A percentile compares a stretch with the other conserved stretches of the same genome.
Conservation (phyloP, 164 flowering plant genomes). For the Nelumbo lutea region DNA sequence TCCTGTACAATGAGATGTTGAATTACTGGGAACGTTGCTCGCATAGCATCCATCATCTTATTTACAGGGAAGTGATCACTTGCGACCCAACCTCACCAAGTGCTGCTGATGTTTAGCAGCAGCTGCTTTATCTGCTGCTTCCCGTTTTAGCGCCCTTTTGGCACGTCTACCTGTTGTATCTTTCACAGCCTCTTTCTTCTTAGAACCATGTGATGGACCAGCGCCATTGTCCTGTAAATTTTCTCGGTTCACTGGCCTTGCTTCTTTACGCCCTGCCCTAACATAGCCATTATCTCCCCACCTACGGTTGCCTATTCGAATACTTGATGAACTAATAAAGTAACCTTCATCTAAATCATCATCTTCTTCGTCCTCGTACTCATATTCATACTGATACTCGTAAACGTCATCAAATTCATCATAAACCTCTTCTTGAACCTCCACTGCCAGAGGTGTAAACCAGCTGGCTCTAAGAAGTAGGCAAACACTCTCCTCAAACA, state of each 20-base stretch:
- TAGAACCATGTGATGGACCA: no score
- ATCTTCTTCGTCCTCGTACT: slow-evolving; percentile 37
- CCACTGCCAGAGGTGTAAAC: slow-evolving; percentile 62
- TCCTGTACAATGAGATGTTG: no score
- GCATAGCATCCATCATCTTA: no score
- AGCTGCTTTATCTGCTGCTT: slow-evolving; percentile 86
- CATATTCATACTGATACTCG: slow-evolving; percentile 20
- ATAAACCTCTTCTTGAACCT: slow-evolving; percentile 30
- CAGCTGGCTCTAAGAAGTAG: slow-evolving; percentile 87
- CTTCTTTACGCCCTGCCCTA: slow-evolving; percentile 76
- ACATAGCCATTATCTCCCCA: slow-evolving; percentile 92
- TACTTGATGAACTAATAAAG: slow-evolving; percentile 33
- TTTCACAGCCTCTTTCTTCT: slow-evolving; percentile 25
- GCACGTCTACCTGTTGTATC: slow-evolving; percentile 58
- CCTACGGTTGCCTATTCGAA: slow-evolving; percentile 79
- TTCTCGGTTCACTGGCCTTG: slow-evolving; percentile 46
- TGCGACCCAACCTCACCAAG: slow-evolving; percentile 52
- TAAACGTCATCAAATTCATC: slow-evolving; percentile 20
- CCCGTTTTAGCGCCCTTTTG: slow-evolving; percentile 55
- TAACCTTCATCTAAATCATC: slow-evolving; percentile 55
- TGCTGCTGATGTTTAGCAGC: slow-evolving; percentile 63
- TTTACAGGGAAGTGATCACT: slow-evolving; percentile 4
- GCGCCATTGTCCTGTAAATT: slow-evolving; percentile 19
- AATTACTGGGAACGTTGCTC: no score
- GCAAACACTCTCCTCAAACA: slow-evolving; percentile 98